Evolutionary conservation across 306 rosid genomes (phyloP).

Genomic region (Benincasa hispida): DNA sequence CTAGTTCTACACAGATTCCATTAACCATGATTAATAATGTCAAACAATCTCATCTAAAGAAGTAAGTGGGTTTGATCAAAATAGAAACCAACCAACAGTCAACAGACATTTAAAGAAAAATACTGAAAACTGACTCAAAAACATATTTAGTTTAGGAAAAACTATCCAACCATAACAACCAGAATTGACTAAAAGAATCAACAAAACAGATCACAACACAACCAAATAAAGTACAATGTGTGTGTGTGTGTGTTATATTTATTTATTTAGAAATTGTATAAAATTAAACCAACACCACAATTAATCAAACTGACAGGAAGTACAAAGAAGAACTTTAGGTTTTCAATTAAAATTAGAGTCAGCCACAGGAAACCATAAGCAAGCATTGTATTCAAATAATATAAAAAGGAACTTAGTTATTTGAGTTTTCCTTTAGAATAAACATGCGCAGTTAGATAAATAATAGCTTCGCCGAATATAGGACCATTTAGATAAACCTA

Average conservation of each 20-base stretch:
- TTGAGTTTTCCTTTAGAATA: background rate
- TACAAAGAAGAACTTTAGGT: background rate
- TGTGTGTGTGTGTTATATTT: background rate
- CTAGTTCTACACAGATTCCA: background rate
- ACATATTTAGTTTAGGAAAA: background rate
- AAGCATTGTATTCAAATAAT: background rate
- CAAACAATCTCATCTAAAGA: background rate
- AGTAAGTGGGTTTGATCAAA: background rate
- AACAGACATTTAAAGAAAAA: background rate
- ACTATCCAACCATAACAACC: background rate
- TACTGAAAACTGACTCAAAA: background rate
- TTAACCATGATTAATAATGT: background rate
- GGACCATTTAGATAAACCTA: too few relatives aligned
- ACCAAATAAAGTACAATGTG: background rate
- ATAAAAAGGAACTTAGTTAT: background rate
- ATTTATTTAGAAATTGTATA: background rate
- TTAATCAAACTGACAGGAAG: background rate
- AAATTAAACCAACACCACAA: background rate
- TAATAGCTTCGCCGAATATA: background rate
- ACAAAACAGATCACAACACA: background rate
- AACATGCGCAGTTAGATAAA: background rate
- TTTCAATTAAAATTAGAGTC: background rate
- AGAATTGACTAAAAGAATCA: background rate
- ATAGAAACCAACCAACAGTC: background rate
- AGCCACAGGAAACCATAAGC: background rate